Evolutionary conservation across 176 grass and related monocot genomes (phyloP).

Genomic region (Poa pratensis): DNA sequence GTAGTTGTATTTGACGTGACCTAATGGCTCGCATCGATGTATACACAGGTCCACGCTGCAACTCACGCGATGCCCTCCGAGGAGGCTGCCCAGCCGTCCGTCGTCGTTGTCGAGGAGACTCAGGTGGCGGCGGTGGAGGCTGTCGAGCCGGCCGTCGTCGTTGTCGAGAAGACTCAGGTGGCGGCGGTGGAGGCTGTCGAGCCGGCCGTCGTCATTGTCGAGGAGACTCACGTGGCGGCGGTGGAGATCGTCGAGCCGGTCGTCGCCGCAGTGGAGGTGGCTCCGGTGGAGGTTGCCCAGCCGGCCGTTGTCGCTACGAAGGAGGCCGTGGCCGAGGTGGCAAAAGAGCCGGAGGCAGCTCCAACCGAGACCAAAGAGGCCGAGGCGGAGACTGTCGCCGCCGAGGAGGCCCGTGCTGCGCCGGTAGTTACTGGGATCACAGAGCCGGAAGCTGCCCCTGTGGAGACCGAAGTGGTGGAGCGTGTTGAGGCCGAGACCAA

Average conservation of each 20-base stretch:
- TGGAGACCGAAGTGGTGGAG: slow-evolving; percentile 23
- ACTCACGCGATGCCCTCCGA: slow-evolving; percentile 41
- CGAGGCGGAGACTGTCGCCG: neutral
- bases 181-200: slow-evolving; percentile 21
- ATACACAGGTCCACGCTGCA: slow-evolving; percentile 54
- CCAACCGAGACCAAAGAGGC: neutral
- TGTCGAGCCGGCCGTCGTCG: neutral
- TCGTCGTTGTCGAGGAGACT: slow-evolving; percentile 31
- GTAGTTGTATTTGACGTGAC: neutral
- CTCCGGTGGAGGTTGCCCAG: slow-evolving; percentile 20
- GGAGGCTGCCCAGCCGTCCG: slow-evolving; percentile 36
- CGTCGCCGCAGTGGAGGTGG: slow-evolving; percentile 36
- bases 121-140: neutral
- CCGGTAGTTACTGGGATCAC: neutral
- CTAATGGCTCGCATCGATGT: neutral
- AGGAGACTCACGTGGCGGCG: slow-evolving; percentile 8
- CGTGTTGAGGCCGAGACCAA: slow-evolving; percentile 35
- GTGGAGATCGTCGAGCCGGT: neutral
- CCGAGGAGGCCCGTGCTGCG: neutral
- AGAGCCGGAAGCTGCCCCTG: slow-evolving; percentile 14
- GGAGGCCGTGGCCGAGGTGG: neutral
- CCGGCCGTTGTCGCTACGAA: neutral
- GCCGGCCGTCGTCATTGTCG: slow-evolving; percentile 6
- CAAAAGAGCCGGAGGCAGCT: neutral
- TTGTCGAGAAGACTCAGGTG: slow-evolving; percentile 41